Percentiles rank a stretch among this genome's conserved stretches.
These are phyloP conservation scores for Chaetoceros tenuissimus DNA, from an alignment of 108 stramenopile species.

Conservation along the genomic window DNA sequence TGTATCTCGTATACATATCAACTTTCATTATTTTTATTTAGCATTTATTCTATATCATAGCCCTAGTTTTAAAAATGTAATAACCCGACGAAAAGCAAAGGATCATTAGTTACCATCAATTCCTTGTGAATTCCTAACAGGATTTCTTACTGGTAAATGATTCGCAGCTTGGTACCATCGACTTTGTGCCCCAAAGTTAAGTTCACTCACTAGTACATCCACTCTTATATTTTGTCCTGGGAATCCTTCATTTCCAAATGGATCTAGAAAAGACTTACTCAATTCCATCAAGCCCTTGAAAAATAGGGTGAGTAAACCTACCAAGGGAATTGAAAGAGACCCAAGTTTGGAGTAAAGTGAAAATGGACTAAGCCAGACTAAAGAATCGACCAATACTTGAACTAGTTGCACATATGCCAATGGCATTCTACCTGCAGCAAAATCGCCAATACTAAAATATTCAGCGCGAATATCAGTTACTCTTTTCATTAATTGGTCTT, in stretches of 20 bases:
- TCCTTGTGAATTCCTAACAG: too few species aligned
- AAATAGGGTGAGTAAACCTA: conserved; percentile 31
- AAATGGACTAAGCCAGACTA: conserved; percentile 33
- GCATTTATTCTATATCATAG: too few species aligned
- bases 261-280: conserved; percentile 51
- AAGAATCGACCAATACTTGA: conserved; percentile 47
- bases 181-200: conserved; percentile 53
- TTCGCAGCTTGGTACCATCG: conserved; percentile 46
- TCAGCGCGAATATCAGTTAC: conserved; percentile 36
- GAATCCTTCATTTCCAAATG: conserved; percentile 47
- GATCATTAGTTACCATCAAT: conserved; percentile 1
- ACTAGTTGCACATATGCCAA: conserved; percentile 64
- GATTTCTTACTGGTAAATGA: conserved; percentile 26
- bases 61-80: too few species aligned
- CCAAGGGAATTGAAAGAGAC: conserved; percentile 27
- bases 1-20: too few species aligned
- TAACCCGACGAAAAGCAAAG: too few species aligned
- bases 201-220: conserved; percentile 54
- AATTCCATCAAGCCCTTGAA: conserved; percentile 41
- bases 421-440: conserved; percentile 50
- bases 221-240: conserved; percentile 45
- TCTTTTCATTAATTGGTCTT: conserved; percentile 35
- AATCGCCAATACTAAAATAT: conserved; percentile 47
- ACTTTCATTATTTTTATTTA: too few species aligned
- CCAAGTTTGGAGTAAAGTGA: conserved; percentile 39